A percentile compares a stretch with the other conserved stretches of the same genome.
Conservation (phyloP, 208 protist species). For the Leishmania mexicana region DNA sequence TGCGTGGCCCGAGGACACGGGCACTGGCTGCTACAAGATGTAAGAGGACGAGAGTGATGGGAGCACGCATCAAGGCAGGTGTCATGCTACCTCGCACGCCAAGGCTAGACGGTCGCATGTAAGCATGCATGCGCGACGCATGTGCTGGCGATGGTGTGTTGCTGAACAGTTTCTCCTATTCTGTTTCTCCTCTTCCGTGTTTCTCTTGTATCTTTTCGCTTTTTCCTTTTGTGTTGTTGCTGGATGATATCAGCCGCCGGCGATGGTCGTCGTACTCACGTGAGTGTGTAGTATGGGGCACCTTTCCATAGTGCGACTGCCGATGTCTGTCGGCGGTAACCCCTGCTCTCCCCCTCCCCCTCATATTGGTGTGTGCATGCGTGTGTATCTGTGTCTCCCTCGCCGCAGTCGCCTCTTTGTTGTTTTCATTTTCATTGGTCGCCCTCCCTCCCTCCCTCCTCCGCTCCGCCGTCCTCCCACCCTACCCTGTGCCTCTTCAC, state of each 20-base stretch:
- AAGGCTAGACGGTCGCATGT: background rate
- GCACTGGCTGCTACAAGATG: background rate
- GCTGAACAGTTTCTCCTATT: background rate
- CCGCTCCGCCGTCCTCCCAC: background rate
- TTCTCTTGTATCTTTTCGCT: background rate
- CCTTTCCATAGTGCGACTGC: background rate
- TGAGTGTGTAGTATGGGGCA: background rate
- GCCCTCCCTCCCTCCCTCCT: background rate
- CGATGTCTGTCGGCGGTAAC: background rate
- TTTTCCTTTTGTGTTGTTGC: background rate
- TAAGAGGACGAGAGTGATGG: background rate
- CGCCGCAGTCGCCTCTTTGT: background rate
- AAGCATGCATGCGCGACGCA: background rate
- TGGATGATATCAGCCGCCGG: background rate
- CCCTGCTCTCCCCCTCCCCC: background rate
- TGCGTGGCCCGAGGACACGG: background rate
- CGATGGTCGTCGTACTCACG: background rate
- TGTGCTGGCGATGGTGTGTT: background rate
- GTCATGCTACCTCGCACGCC: background rate
- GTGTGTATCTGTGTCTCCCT: background rate
- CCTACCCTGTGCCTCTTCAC: background rate
- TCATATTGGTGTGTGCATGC: background rate
- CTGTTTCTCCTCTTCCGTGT: background rate
- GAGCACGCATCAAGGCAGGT: background rate
- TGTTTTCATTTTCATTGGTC: background rate